Base-by-base conservation (phyloP, 306 rosid species). In the Rosa rugosa region DNA sequence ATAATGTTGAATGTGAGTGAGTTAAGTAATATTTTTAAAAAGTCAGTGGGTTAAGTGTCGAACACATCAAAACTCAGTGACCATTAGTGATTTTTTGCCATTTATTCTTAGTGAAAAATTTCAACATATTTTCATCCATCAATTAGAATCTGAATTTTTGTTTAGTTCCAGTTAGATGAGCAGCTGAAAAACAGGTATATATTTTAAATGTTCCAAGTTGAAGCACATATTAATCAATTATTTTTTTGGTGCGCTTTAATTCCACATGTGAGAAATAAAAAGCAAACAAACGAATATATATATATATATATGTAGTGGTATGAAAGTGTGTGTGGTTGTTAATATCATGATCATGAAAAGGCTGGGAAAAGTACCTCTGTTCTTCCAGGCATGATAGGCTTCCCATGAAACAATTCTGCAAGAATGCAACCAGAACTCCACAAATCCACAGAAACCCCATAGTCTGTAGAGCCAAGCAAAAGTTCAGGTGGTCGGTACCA, bases 401-500 rank as follows among this genome's bases (percentile, higher is more conserved):
- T 90, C 85, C 98, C 94, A n/a, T 84, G 81, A 76, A 88, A 86
- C 76, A 93, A 68, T 73, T 93, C 97, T 73, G 98, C 97, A 71
- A 93, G 92, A 88, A 93, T 89, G 73, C 98, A 93, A 84, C 98
- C 98, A 64, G 85, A 69, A 85, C 98, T 93, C 98, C 98, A 93
- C 88, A 93, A 78, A 83, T 93, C 98, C 70, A 93, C 90, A 69
- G 97, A 67, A 71, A 78, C 87, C 65, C 90, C 94, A 84, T 93
- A 93, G 75, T 86, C 76, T 34, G 97, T 89, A 65, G 93, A 85
- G 27, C 97, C 97, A 22, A 93, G 97, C 77, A 93, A 84, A 74
- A 93, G 97, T 76, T 93, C 97, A 73, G 98, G 98, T 5, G 98
- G 94, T 66, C 98, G 84, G 80, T 93, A 93, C 98, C 98, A 93